A percentile compares a stretch with the other conserved stretches of the same genome.
Evolutionary conservation across 2,329 filamentous ascomycete genomes (phyloP).

Genomic region (Teratosphaeriaceae sp.): DNA sequence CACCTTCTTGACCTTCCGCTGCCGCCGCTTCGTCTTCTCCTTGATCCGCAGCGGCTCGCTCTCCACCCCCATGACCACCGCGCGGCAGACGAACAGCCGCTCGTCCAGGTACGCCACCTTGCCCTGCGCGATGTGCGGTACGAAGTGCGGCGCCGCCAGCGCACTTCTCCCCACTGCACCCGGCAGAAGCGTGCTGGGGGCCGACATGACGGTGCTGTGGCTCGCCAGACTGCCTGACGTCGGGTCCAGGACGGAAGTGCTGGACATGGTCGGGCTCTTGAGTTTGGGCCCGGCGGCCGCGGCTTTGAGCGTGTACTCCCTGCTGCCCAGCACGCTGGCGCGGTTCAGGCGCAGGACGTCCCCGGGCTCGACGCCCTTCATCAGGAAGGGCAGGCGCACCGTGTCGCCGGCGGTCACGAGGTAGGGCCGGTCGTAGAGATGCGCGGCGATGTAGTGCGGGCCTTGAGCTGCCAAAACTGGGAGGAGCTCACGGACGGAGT

Average conservation of each 20-base stretch:
- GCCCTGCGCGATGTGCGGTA: constrained; percentile 34
- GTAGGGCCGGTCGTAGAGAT: constrained; percentile 74
- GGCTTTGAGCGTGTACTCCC: constrained; percentile 80
- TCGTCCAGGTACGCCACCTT: constrained; percentile 63
- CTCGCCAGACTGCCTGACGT: constrained; percentile 20
- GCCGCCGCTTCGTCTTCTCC: constrained; percentile 59
- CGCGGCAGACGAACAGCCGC: constrained; percentile 74
- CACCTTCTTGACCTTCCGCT: constrained; percentile 61
- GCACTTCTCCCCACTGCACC: constrained; percentile 16
- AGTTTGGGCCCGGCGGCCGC: constrained; percentile 49
- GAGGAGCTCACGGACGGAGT: constrained; percentile 56
- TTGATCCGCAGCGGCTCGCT: constrained; percentile 53
- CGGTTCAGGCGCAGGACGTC: constrained; percentile 85
- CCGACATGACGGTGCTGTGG: constrained; percentile 19
- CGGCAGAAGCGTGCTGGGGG: constrained; percentile 26
- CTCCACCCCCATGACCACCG: constrained; percentile 78
- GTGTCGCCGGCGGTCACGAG: constrained; percentile 58
- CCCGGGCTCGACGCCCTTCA: constrained; percentile 54
- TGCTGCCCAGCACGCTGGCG: constrained; percentile 71
- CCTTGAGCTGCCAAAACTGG: constrained; percentile 67
- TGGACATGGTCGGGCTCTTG: constrained; percentile 21
- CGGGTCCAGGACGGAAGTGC: constrained; percentile 19
- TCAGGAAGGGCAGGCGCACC: constrained; percentile 44
- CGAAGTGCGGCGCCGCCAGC: constrained; percentile 27
- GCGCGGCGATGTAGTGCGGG: constrained; percentile 69